Evolutionary conservation across 768 basidiomycete genomes (phyloP).

Genomic region (Serpula lacrymans): DNA sequence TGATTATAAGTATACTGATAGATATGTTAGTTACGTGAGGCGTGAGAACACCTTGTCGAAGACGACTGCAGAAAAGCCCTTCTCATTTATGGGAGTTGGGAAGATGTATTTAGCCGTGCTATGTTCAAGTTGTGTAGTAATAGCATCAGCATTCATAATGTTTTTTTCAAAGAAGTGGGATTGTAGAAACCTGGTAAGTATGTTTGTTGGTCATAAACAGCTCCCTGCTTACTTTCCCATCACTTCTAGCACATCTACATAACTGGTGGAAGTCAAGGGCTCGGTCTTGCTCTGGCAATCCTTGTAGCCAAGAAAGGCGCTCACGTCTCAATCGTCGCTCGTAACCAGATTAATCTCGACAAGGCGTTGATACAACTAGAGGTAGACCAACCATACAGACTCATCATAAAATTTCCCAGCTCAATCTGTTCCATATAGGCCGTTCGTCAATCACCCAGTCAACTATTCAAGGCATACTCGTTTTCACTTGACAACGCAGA

Average conservation of each 20-base stretch:
- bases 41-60: no score
- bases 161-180: constrained; percentile 25
- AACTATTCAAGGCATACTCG: constrained; percentile 64
- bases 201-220: background rate
- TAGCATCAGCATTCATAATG: constrained; percentile 10
- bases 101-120: no score
- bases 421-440: constrained; percentile 33
- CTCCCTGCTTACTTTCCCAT: background rate
- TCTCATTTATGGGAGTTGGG: no score
- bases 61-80: no score
- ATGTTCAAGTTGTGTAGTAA: no score
- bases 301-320: constrained; percentile 68
- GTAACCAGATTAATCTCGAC: constrained; percentile 62
- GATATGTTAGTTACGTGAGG: no score
- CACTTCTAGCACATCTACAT: constrained; percentile 72
- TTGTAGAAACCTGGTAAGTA: constrained; percentile 15
- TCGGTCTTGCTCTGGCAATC: constrained; percentile 72
- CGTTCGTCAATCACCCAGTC: constrained; percentile 49
- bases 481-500: constrained; percentile 54
- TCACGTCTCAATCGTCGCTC: constrained; percentile 81
- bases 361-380: constrained; percentile 60
- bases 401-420: background rate
- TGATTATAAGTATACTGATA: no score
- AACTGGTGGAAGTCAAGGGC: constrained; percentile 80
- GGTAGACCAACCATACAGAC: constrained; percentile 36